These are phyloP conservation scores for Leccinellum luteum DNA, from an alignment of 768 basidiomycete genomes.

Conservation along the genomic window DNA sequence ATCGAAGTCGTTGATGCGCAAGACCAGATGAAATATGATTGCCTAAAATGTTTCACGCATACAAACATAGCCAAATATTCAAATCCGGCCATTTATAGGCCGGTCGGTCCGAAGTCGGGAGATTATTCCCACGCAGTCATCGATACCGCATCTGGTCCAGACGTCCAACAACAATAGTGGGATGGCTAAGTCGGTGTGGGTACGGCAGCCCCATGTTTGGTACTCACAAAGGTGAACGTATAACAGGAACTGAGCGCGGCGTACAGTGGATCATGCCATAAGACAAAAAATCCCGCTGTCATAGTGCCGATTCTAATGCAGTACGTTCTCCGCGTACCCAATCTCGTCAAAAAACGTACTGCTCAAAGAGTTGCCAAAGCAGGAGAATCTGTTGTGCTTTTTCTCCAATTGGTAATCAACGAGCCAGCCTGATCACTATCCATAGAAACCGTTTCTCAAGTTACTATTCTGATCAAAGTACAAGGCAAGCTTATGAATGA, in stretches of 20 bases:
- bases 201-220: not conserved
- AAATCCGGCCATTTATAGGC: not conserved
- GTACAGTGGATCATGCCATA: not conserved
- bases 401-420: not conserved
- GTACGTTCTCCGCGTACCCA: not conserved
- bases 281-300: not conserved
- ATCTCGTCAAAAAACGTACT: not conserved
- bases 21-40: not conserved
- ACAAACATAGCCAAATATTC: not conserved
- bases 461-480: not conserved
- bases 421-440: not conserved
- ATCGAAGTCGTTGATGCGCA: not conserved
- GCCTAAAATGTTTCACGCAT: not conserved
- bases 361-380: not conserved
- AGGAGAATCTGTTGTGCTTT: not conserved
- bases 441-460: not conserved
- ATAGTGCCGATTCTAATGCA: not conserved
- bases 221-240: not conserved
- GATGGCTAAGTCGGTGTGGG: not conserved
- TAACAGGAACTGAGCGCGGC: not conserved
- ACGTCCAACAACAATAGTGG: not conserved
- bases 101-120: not conserved
- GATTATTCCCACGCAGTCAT: not conserved
- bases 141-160: not conserved
- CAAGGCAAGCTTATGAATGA: not conserved